These are phyloP conservation scores for Henckelia pumila DNA, from an alignment of 257 asterid species.

Conservation along the genomic window DNA sequence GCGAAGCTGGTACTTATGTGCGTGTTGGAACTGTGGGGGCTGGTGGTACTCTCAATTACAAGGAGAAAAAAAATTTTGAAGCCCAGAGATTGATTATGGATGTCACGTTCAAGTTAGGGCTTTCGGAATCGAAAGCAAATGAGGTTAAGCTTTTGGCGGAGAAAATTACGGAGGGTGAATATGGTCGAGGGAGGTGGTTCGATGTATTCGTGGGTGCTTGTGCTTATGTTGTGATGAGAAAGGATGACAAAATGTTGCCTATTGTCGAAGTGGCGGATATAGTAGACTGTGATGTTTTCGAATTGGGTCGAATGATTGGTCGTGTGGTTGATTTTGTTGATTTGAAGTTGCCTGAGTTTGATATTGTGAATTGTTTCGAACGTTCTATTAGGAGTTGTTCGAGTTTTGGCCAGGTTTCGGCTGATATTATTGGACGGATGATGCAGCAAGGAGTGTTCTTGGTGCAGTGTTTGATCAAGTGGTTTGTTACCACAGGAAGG, in stretches of 20 bases:
- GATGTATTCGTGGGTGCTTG: constrained; percentile 65
- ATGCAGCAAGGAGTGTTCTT: constrained; percentile 73
- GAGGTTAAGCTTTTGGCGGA: constrained; percentile 47
- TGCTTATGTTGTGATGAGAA: constrained; percentile 66
- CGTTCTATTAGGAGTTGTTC: constrained; percentile 35
- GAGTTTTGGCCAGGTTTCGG: constrained; percentile 32
- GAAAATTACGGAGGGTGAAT: constrained; percentile 61
- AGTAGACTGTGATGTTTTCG: constrained; percentile 57
- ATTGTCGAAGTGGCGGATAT: constrained; percentile 45
- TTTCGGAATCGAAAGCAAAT: constrained; percentile 37
- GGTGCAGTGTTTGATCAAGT: constrained; percentile 82
- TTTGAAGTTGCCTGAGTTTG: constrained; percentile 61
- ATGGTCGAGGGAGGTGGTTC: constrained; percentile 76
- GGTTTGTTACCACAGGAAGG: constrained; percentile 83
- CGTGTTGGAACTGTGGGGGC: constrained; percentile 56
- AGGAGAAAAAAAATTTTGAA: constrained; percentile 46
- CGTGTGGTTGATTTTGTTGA: constrained; percentile 61
- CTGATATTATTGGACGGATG: constrained; percentile 47
- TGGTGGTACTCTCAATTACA: constrained; percentile 42
- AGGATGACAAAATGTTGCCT: constrained; percentile 45
- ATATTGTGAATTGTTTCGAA: constrained; percentile 51
- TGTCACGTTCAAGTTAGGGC: constrained; percentile 39
- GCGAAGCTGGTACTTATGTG: constrained; percentile 46
- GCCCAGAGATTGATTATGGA: constrained; percentile 56
- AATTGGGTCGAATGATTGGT: constrained; percentile 66